Conservation (phyloP, 768 basidiomycete genomes). For the Amanita pallidorosea region DNA sequence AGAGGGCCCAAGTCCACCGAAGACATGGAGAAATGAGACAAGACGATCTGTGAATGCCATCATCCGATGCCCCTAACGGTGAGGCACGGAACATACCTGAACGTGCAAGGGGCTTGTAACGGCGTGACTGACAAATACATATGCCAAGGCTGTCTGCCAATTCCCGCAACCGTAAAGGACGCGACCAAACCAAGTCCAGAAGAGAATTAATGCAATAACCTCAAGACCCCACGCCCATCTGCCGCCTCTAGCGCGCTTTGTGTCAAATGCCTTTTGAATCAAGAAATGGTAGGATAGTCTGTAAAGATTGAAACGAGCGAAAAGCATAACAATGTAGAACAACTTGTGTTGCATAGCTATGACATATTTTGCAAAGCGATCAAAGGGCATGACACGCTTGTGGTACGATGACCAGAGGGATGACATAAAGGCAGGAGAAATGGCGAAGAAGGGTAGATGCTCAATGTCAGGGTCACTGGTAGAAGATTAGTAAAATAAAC, state of each 20-base stretch:
- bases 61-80: background rate
- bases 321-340: slow-evolving; percentile 83
- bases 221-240: slow-evolving; percentile 76
- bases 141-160: slow-evolving; percentile 60
- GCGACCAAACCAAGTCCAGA: slow-evolving; percentile 80
- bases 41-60: slow-evolving; percentile 58
- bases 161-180: slow-evolving; percentile 63
- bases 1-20: slow-evolving; percentile 82
- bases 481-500: slow-evolving; percentile 7
- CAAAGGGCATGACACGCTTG: slow-evolving; percentile 75
- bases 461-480: slow-evolving; percentile 74
- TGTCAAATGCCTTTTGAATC: slow-evolving; percentile 51
- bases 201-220: slow-evolving; percentile 63
- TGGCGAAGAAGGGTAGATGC: slow-evolving; percentile 91
- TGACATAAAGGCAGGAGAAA: slow-evolving; percentile 77
- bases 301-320: slow-evolving; percentile 95
- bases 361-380: slow-evolving; percentile 52
- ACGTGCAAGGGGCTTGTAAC: slow-evolving; percentile 88
- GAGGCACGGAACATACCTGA: slow-evolving; percentile 48
- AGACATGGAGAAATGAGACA: slow-evolving; percentile 96
- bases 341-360: slow-evolving; percentile 80
- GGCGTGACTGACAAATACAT: slow-evolving; percentile 77
- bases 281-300: slow-evolving; percentile 76
- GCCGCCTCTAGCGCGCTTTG: slow-evolving; percentile 53
- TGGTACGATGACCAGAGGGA: slow-evolving; percentile 93